Evolutionary conservation across 495 filamentous ascomycete species (phyloP).

Genomic region (Podospora fimiseda): DNA sequence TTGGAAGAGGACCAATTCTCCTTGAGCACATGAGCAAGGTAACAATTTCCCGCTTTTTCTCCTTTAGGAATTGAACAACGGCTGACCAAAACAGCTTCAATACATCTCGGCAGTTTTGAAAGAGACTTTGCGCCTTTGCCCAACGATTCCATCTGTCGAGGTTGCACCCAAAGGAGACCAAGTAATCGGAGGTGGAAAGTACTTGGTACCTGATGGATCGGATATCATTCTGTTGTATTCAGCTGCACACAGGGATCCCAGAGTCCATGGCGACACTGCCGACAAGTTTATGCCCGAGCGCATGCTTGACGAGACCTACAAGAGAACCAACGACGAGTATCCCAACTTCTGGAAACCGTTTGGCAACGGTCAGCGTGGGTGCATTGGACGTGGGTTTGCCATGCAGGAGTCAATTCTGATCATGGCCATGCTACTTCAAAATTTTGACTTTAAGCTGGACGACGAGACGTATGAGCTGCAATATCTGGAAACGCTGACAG

Average conservation of each 20-base stretch:
- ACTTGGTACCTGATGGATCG: constrained; percentile 52
- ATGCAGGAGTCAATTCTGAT: constrained; percentile 55
- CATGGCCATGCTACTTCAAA: constrained; percentile 52
- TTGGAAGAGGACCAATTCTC: constrained; percentile 57
- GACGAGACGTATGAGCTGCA: constrained; percentile 58
- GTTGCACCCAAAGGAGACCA: constrained; percentile 35
- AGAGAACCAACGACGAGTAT: constrained; percentile 42
- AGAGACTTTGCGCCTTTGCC: constrained; percentile 62
- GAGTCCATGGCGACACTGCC: constrained; percentile 48
- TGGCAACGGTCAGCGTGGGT: constrained; percentile 49
- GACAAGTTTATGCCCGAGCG: constrained; percentile 55
- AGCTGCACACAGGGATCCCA: constrained; percentile 46
- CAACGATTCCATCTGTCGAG: constrained; percentile 56
- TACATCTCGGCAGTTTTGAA: constrained; percentile 53
- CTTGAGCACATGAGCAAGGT: constrained; percentile 63
- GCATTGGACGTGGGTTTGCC: constrained; percentile 55
- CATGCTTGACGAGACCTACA: constrained; percentile 58
- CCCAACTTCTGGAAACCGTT: constrained; percentile 53
- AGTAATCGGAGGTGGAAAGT: constrained; percentile 57
- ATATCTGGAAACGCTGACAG: constrained; percentile 65
- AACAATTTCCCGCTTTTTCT: neutral
- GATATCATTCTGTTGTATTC: constrained; percentile 46
- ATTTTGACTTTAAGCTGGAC: constrained; percentile 53
- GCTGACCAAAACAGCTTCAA: constrained; percentile 20
- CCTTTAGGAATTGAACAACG: neutral